Evolutionary conservation across 495 filamentous ascomycete species (phyloP).

Genomic region (Pyronema omphalodes): DNA sequence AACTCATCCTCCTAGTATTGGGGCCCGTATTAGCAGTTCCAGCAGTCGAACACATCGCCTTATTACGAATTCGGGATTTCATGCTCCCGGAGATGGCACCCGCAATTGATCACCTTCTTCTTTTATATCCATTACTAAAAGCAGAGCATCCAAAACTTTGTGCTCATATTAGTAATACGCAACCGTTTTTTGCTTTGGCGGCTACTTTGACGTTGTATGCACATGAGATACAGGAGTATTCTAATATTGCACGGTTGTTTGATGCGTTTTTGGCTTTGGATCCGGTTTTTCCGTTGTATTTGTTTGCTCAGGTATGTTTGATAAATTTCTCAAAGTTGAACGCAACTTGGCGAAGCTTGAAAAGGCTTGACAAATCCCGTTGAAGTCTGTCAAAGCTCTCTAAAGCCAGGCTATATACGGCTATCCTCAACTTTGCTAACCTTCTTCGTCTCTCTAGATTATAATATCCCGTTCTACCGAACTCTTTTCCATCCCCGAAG

Average conservation of each 20-base stretch:
- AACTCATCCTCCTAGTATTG: conserved; percentile 81
- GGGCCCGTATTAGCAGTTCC: conserved; percentile 31
- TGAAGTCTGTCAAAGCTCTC: no score
- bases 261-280: conserved; percentile 75
- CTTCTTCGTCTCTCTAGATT: no score
- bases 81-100: conserved; percentile 84
- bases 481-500: conserved; percentile 56
- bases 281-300: conserved; percentile 69
- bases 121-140: conserved; percentile 65
- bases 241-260: conserved; percentile 71
- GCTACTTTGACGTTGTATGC: conserved; percentile 89
- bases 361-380: neutral
- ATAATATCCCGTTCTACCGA: conserved; percentile 27
- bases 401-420: no score
- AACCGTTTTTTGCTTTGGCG: conserved; percentile 81
- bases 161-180: conserved; percentile 51
- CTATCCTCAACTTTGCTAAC: no score
- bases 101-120: conserved; percentile 59
- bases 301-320: conserved; percentile 46
- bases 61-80: conserved; percentile 84
- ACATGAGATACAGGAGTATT: conserved; percentile 81
- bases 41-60: conserved; percentile 61
- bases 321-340: neutral
- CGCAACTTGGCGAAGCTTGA: conserved; percentile 2
- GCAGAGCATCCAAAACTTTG: conserved; percentile 47